Base-by-base conservation (phyloP, 768 basidiomycete species). In the Pleurotus giganteus region DNA sequence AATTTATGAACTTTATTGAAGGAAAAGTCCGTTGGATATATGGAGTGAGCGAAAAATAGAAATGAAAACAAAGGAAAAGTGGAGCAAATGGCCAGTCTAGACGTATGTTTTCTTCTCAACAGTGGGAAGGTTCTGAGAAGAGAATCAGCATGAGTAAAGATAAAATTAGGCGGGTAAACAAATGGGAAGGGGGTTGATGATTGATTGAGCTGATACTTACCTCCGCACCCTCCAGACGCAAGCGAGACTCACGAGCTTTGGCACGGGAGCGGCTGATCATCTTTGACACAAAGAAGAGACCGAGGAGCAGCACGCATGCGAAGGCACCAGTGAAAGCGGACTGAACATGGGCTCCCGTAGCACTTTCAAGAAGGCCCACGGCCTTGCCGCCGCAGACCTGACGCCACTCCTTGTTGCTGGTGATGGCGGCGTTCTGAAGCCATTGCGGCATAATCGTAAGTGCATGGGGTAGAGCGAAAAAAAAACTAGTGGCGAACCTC, bases 381-480 rank as follows among this genome's bases (percentile, higher is more conserved):
- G 49, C 29, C 49, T 64, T 70, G 58, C 61, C 58, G 57, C 68
- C 69, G 66, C 81, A 82, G 45, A 71, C 71, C 43, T 79, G 66
- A 53, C 70, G 73, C 81, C 81, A 82, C 64, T 81, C 74, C 64
- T 67, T 76, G 73, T 82, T 82, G 72, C 74, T 78, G 17, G 72
- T 78, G 69, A 82, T 79, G 31, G 76, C 81, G 15, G 79, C 74
- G 50, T 72, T 75, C 81, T 82, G 17, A 11, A 42, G 13, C 0
- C 47, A 17, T 5, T 32, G 29, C 36, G 37, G 9, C 12, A 41
- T 24, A 53, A 19, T 23, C 27, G 31, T 46, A 24, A 3, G 15
- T 29, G 26, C 3, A 19, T 54, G 8, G 37, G 4, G 8, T 49
- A 51, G n/a, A 5, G 50, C 31, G 43, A 32, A n/a, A 26, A 26